Conservation (phyloP, 1,284 basidiomycete genomes). For the Rhizoctonia solani region DNA sequence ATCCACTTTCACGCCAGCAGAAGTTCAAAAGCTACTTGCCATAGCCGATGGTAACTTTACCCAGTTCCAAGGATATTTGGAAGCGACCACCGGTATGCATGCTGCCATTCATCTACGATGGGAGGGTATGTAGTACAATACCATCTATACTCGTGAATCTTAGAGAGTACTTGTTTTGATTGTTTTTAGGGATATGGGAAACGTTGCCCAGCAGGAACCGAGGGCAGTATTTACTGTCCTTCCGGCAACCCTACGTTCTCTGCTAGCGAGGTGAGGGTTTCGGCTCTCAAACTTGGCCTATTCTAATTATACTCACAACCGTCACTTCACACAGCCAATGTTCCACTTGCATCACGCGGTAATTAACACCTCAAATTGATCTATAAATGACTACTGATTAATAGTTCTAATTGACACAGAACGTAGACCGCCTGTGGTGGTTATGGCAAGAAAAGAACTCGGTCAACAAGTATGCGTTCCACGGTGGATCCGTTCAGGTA, state of each 20-base stretch:
- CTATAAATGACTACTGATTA: background rate
- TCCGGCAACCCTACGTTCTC: constrained; percentile 3
- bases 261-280: constrained; percentile 17
- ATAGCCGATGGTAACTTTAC: background rate
- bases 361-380: background rate
- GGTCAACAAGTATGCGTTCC: too few species aligned
- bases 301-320: background rate
- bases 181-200: background rate
- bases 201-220: background rate
- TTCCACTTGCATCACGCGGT: constrained; percentile 23
- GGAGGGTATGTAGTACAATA: constrained; percentile 5
- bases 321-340: background rate
- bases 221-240: background rate
- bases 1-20: background rate
- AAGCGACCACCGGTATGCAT: constrained; percentile 4
- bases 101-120: constrained; percentile 3
- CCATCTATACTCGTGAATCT: background rate
- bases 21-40: background rate
- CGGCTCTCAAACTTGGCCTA: too few species aligned
- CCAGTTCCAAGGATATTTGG: constrained; percentile 13
- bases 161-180: background rate
- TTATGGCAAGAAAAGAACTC: constrained; percentile 12
- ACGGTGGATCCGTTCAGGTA: constrained; percentile 12
- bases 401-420: background rate
- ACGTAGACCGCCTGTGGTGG: constrained; percentile 14